phyloP scores from a whole-genome alignment of 2,329 filamentous ascomycete genomes.

The Didymella pomorum region DNA sequence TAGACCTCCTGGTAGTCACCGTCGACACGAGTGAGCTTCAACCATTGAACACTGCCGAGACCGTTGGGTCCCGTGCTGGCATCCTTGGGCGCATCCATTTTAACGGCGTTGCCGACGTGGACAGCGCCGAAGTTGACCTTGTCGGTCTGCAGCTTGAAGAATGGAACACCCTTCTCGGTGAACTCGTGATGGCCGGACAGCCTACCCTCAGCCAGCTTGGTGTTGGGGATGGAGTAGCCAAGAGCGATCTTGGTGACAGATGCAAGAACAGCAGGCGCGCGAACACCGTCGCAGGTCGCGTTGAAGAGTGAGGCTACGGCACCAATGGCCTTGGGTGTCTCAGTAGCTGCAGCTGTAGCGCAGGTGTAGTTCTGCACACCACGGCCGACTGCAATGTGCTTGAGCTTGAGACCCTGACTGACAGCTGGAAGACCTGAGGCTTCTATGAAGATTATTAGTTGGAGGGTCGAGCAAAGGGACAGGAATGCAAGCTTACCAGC shows the following conservation, averaged over 20 bases:
- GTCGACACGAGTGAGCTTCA: constrained; percentile 67
- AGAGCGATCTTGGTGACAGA: constrained; percentile 73
- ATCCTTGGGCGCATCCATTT: constrained; percentile 67
- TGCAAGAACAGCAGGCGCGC: constrained; percentile 71
- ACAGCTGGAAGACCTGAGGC: constrained; percentile 68
- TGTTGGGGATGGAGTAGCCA: constrained; percentile 65
- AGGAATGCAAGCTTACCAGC: constrained; percentile 34
- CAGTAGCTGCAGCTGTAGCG: constrained; percentile 63
- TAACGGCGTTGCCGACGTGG: constrained; percentile 68
- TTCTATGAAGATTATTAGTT: constrained; percentile 44
- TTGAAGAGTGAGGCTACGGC: constrained; percentile 89
- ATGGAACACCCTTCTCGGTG: constrained; percentile 71
- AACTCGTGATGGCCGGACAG: constrained; percentile 86
- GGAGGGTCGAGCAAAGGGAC: too few species aligned
- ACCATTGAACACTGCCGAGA: constrained; percentile 76
- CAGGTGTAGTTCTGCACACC: constrained; percentile 97
- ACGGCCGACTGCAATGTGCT: constrained; percentile 84
- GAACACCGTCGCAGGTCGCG: constrained; percentile 77
- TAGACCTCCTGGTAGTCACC: constrained; percentile 76
- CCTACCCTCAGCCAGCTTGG: constrained; percentile 60
- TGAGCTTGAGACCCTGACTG: constrained; percentile 67
- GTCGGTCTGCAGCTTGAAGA: constrained; percentile 77
- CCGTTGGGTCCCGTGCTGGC: constrained; percentile 66
- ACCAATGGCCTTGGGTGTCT: constrained; percentile 70
- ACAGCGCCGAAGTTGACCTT: constrained; percentile 64